Evolutionary conservation across 73 alveolate species (phyloP).

Genomic region (Paramecium octaurelia): DNA sequence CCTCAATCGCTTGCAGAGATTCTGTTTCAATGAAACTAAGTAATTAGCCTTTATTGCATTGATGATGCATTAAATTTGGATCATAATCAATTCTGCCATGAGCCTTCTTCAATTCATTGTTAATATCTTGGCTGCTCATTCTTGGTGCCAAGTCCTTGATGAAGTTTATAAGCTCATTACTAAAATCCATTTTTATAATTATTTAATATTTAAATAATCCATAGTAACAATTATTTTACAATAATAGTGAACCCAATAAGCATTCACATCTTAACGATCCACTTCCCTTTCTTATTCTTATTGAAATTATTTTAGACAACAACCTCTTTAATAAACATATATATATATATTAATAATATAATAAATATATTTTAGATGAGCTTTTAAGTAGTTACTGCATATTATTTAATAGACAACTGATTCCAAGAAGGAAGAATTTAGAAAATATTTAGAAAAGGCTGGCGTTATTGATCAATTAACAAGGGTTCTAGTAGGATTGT

Average conservation of each 20-base stretch:
- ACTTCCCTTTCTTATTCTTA: no score
- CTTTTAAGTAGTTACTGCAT: neutral
- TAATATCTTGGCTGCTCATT: neutral
- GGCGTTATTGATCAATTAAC: slow-evolving; percentile 91
- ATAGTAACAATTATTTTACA: neutral
- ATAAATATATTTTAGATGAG: neutral
- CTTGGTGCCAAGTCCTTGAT: neutral
- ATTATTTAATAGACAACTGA: slow-evolving; percentile 72
- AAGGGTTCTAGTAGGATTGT: slow-evolving; percentile 89
- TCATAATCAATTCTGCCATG: slow-evolving; percentile 18
- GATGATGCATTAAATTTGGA: neutral
- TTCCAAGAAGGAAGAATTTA: slow-evolving; percentile 92
- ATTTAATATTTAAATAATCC: neutral
- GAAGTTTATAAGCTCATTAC: neutral
- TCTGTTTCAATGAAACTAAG: neutral
- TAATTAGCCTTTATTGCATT: neutral
- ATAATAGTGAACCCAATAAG: no score
- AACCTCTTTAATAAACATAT: neutral
- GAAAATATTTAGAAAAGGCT: slow-evolving; percentile 89
- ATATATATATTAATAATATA: neutral
- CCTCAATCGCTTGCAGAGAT: neutral
- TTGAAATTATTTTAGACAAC: neutral
- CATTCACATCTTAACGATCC: neutral
- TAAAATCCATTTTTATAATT: neutral
- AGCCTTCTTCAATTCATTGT: neutral